Evolutionary conservation across 768 basidiomycete species (phyloP).

Genomic region (Lactarius hengduanensis): DNA sequence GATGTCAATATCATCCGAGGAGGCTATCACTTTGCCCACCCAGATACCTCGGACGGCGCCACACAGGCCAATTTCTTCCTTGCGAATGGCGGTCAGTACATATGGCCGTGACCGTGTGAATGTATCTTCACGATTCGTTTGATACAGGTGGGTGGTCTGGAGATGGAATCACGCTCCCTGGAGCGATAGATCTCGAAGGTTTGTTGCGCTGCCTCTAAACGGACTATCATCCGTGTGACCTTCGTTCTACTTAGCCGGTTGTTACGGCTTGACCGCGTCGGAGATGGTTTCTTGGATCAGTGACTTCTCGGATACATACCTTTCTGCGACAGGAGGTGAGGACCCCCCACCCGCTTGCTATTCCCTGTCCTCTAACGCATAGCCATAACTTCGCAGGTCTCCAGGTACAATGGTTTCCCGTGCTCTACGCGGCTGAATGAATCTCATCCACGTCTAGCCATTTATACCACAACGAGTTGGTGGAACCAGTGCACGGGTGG

Average conservation of each 20-base stretch:
- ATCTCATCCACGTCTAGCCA: conserved; percentile 38
- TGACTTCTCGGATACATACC: conserved; percentile 61
- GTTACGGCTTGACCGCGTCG: conserved; percentile 53
- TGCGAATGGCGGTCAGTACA: conserved; percentile 34
- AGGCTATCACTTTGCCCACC: conserved; percentile 60
- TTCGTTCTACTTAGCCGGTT: conserved; percentile 35
- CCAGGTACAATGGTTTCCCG: conserved; percentile 37
- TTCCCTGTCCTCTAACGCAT: not conserved
- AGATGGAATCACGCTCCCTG: conserved; percentile 62
- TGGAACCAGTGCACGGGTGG: conserved; percentile 68
- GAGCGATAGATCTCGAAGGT: conserved; percentile 65
- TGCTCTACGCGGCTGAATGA: not conserved
- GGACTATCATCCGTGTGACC: not conserved
- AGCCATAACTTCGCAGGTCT: conserved; percentile 34
- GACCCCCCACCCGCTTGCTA: not conserved
- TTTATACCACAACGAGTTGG: conserved; percentile 67
- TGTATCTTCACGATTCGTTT: not conserved
- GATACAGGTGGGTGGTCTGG: conserved; percentile 50
- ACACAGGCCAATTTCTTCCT: conserved; percentile 60
- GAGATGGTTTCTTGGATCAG: conserved; percentile 62
- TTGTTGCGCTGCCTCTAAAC: conserved; percentile 16
- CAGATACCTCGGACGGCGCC: conserved; percentile 55
- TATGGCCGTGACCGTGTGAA: not conserved
- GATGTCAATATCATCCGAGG: conserved; percentile 59
- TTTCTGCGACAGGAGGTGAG: conserved; percentile 47